A percentile compares a stretch with the other conserved stretches of the same genome.
Evolutionary conservation across 2,329 filamentous ascomycete species (phyloP).

Genomic region (Boeremia lycopersici): DNA sequence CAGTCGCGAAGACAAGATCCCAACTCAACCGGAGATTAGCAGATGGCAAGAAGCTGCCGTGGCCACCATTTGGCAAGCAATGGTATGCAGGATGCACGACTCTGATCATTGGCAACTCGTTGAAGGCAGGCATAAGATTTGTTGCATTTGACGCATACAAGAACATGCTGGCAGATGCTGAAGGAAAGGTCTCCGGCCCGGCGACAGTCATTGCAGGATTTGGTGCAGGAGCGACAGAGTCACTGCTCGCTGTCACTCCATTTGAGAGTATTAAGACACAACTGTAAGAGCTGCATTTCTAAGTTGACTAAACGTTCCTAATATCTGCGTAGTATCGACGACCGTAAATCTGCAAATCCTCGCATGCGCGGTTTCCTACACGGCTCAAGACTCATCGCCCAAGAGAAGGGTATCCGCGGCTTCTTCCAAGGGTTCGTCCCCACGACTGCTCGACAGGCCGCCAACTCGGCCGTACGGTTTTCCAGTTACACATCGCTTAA

Average conservation of each 20-base stretch:
- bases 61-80: conserved; percentile 89
- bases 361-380: conserved; percentile 92
- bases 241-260: conserved; percentile 88
- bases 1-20: conserved; percentile 91
- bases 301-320: neutral
- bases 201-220: conserved; percentile 92
- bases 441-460: conserved; percentile 91
- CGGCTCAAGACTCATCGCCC: conserved; percentile 82
- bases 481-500: conserved; percentile 88
- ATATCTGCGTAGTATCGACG: conserved; percentile 73
- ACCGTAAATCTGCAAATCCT: conserved; percentile 84
- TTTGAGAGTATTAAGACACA: conserved; percentile 99
- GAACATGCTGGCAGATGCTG: conserved; percentile 75
- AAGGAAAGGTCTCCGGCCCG: conserved; percentile 89
- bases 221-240: conserved; percentile 93
- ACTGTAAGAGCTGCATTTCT: conserved; percentile 54
- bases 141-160: conserved; percentile 98
- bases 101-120: conserved; percentile 92
- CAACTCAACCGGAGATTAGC: conserved; percentile 88
- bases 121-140: conserved; percentile 96
- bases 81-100: conserved; percentile 99
- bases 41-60: conserved; percentile 85
- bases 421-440: conserved; percentile 98
- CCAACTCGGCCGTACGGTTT: conserved; percentile 92
- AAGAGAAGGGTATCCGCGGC: conserved; percentile 84